phyloP scores from a whole-genome alignment of 495 filamentous ascomycete species.

The Hypomontagnella monticulosa region DNA sequence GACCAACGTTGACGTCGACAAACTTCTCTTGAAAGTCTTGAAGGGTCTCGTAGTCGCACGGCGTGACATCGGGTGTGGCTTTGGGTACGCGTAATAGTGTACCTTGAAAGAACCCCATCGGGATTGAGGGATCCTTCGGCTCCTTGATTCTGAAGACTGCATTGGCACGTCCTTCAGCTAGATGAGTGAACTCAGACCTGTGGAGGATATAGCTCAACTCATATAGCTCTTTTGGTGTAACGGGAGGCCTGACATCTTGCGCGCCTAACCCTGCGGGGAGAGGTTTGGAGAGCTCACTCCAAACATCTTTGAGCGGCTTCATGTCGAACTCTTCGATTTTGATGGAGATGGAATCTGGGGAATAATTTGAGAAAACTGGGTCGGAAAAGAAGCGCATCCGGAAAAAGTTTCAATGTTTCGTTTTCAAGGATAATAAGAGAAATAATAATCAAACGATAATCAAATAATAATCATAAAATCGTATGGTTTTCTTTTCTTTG shows the following conservation, averaged over 20 bases:
- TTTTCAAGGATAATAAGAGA: too few species aligned
- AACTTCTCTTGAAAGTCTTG: slow-evolving; percentile 65
- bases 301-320: slow-evolving; percentile 39
- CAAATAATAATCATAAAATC: not conserved
- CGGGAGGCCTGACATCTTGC: slow-evolving; percentile 8
- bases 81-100: slow-evolving; percentile 75
- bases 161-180: slow-evolving; percentile 76
- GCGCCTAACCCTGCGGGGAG: slow-evolving; percentile 33
- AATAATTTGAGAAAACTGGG: not conserved
- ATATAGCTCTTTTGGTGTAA: slow-evolving; percentile 30
- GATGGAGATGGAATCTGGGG: not conserved
- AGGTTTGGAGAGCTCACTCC: slow-evolving; percentile 40
- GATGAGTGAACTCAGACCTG: slow-evolving; percentile 44
- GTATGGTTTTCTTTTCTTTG: slow-evolving; percentile 15
- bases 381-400: slow-evolving; percentile 17
- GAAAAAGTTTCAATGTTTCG: not conserved
- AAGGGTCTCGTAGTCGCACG: slow-evolving; percentile 64
- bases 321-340: slow-evolving; percentile 17
- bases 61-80: slow-evolving; percentile 57
- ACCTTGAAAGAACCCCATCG: slow-evolving; percentile 48
- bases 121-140: slow-evolving; percentile 34
- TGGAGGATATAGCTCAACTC: slow-evolving; percentile 33
- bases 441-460: not conserved
- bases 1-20: slow-evolving; percentile 67
- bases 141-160: slow-evolving; percentile 69